Evolutionary conservation across 2,329 filamentous ascomycete genomes (phyloP).

Genomic region (Arthrobotrys sphaeroides): DNA sequence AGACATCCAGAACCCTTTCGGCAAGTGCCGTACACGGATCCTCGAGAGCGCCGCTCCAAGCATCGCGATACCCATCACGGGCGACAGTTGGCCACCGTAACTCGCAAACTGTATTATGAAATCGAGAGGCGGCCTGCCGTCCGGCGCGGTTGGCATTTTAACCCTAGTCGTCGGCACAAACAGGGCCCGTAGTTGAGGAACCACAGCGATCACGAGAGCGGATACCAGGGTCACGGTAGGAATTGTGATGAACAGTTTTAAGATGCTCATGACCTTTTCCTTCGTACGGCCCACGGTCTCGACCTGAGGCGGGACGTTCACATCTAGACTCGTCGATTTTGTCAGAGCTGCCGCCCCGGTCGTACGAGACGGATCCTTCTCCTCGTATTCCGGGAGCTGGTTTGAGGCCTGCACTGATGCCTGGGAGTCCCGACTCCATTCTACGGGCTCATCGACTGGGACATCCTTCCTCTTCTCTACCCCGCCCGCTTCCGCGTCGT

Average conservation of each 20-base stretch:
- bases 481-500: constrained; percentile 48
- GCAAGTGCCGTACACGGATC: constrained; percentile 55
- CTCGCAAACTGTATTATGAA: constrained; percentile 57
- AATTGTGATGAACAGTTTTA: constrained; percentile 55
- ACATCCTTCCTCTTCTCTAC: constrained; percentile 31
- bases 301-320: constrained; percentile 31
- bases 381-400: constrained; percentile 42
- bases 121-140: constrained; percentile 56
- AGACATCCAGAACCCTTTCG: constrained; percentile 58
- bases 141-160: constrained; percentile 55
- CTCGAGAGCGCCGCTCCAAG: constrained; percentile 56
- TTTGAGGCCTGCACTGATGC: constrained; percentile 32
- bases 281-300: constrained; percentile 22
- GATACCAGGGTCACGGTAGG: constrained; percentile 56
- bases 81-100: constrained; percentile 56
- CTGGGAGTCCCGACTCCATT: constrained; percentile 30
- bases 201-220: constrained; percentile 56
- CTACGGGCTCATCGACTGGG: constrained; percentile 22
- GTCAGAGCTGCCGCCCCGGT: constrained; percentile 10
- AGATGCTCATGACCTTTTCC: constrained; percentile 45
- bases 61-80: constrained; percentile 56
- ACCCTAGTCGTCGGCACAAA: constrained; percentile 53
- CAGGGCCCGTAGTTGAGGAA: constrained; percentile 55
- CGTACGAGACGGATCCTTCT: constrained; percentile 41
- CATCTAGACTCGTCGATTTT: constrained; percentile 46